Percentiles rank a stretch among this genome's conserved stretches.
phyloP scores from a whole-genome alignment of 441 rosid genomes.

The Erodium texanum region DNA sequence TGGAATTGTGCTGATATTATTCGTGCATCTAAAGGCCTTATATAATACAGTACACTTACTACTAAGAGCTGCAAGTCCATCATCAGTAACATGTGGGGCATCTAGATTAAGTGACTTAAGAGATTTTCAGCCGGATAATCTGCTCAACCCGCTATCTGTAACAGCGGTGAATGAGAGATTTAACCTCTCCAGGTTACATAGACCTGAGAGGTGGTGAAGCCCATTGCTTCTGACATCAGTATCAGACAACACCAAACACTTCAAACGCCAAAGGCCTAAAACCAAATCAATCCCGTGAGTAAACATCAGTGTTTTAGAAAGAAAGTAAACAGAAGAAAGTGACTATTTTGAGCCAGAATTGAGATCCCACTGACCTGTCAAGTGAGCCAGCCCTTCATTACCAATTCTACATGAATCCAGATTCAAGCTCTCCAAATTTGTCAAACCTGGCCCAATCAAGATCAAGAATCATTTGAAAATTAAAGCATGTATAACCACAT shows the following conservation, averaged over 20 bases:
- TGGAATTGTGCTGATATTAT: too few species aligned
- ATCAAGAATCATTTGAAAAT: neutral
- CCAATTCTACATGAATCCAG: conserved; percentile 79
- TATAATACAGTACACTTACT: too few species aligned
- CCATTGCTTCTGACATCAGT: conserved; percentile 77
- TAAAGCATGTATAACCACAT: too few species aligned
- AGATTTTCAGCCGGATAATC: conserved; percentile 61
- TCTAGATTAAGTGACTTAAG: conserved; percentile 81
- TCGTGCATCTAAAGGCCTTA: too few species aligned
- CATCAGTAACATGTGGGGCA: conserved; percentile 69
- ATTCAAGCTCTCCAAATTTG: conserved; percentile 87
- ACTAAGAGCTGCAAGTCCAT: conserved; percentile 80
- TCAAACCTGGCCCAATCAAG: conserved; percentile 40
- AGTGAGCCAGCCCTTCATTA: conserved; percentile 62
- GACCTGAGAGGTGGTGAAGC: conserved; percentile 77
- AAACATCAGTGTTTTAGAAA: too few species aligned
- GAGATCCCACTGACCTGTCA: conserved; percentile 38
- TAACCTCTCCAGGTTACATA: conserved; percentile 62
- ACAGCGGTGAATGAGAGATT: conserved; percentile 80
- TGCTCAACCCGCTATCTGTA: conserved; percentile 56
- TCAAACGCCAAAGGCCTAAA: conserved; percentile 53
- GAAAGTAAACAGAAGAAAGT: too few species aligned
- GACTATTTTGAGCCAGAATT: too few species aligned
- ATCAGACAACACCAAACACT: conserved; percentile 83
- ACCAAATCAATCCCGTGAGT: neutral